phyloP scores from a whole-genome alignment of 2,329 filamentous ascomycete species.

The Blumeriella jaapii region DNA sequence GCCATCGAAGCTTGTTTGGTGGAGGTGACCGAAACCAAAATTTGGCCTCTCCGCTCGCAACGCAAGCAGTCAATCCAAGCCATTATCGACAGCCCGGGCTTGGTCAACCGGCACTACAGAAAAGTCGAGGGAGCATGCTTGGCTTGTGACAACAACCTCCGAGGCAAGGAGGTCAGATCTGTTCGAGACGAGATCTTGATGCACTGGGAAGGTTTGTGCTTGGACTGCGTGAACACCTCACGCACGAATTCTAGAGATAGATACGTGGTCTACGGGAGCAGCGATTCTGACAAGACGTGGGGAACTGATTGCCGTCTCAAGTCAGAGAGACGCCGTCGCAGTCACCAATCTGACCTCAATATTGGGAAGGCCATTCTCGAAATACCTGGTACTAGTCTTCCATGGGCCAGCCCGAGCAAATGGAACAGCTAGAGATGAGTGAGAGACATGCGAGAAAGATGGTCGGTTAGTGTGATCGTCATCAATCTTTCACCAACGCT shows the following conservation, averaged over 20 bases:
- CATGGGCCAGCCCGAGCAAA: neutral
- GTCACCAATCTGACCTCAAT: too few relatives aligned
- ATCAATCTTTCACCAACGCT: too few relatives aligned
- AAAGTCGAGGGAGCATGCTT: neutral
- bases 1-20: too few relatives aligned
- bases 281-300: neutral
- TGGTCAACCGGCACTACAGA: neutral
- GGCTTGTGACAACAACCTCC: neutral
- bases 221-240: neutral
- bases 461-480: too few relatives aligned
- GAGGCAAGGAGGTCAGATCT: neutral
- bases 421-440: neutral
- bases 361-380: neutral
- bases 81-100: too few relatives aligned
- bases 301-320: neutral
- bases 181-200: neutral
- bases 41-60: neutral
- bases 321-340: neutral
- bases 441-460: neutral
- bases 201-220: neutral
- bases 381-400: constrained; percentile 1
- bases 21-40: neutral
- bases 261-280: neutral
- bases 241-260: neutral
- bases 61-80: too few relatives aligned